phyloP scores from a whole-genome alignment of 176 grass and related monocot genomes.

The Avena eriantha region DNA sequence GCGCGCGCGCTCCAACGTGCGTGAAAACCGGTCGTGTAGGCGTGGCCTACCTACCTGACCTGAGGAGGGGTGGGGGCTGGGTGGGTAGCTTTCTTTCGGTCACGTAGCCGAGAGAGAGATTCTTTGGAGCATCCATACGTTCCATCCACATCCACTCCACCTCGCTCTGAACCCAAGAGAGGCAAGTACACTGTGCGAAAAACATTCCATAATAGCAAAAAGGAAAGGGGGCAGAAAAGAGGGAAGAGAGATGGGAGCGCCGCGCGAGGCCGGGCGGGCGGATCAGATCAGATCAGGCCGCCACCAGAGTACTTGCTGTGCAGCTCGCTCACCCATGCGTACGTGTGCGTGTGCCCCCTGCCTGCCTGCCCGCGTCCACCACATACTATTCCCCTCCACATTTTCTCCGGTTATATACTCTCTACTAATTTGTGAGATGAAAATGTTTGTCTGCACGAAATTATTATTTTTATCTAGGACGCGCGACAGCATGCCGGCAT shows the following conservation, averaged over 20 bases:
- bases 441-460: too few relatives aligned
- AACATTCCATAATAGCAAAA: constrained; percentile 57
- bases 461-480: too few relatives aligned
- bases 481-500: neutral
- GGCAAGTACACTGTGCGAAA: constrained; percentile 53
- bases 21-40: constrained; percentile 42
- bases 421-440: too few relatives aligned
- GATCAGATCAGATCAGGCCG: neutral
- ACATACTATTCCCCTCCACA: neutral
- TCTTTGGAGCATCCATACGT: neutral
- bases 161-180: constrained; percentile 50
- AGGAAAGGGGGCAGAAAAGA: neutral
- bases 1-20: constrained; percentile 43
- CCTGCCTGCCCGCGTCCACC: neutral
- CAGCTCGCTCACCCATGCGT: constrained; percentile 13
- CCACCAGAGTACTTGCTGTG: constrained; percentile 28
- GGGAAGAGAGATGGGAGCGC: neutral
- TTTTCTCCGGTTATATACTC: neutral
- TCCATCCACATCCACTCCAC: neutral
- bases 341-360: neutral
- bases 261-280: neutral
- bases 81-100: constrained; percentile 49
- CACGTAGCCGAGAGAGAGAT: constrained; percentile 29
- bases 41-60: constrained; percentile 39
- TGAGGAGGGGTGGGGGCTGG: too few relatives aligned